phyloP scores from a whole-genome alignment of 306 rosid genomes.

The Neltuma alba region DNA sequence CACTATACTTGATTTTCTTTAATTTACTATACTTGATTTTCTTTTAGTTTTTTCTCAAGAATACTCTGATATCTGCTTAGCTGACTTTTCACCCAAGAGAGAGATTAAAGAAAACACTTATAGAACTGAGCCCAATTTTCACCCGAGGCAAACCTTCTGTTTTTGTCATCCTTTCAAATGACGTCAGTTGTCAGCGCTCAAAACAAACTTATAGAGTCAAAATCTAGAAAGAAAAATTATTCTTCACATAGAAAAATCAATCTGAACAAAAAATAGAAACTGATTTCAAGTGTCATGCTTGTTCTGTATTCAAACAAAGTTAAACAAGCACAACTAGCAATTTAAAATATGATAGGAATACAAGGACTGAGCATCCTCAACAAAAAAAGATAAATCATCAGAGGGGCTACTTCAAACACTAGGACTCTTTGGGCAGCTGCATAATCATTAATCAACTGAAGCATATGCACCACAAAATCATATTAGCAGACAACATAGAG shows the following conservation, averaged over 20 bases:
- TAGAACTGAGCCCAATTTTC: not conserved
- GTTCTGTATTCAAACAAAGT: constrained; percentile 17
- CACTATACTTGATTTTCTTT: not conserved
- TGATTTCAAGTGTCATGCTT: not conserved
- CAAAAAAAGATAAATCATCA: not conserved
- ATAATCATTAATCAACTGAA: constrained; percentile 12
- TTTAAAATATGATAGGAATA: not conserved
- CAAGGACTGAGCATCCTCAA: not conserved
- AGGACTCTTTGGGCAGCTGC: not conserved
- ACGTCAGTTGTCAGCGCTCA: not conserved
- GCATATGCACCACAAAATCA: constrained; percentile 13
- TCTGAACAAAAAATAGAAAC: not conserved
- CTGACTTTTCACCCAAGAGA: not conserved
- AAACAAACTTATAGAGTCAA: not conserved
- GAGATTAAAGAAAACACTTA: not conserved
- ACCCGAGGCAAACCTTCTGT: not conserved
- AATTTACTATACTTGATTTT: not conserved
- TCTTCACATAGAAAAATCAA: not conserved
- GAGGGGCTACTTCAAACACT: not conserved
- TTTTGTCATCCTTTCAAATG: not conserved
- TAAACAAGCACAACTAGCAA: not conserved
- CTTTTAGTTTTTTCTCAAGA: constrained; percentile 3
- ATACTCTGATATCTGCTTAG: not conserved
- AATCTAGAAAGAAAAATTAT: not conserved
- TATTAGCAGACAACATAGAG: constrained; percentile 8